Base-by-base conservation (phyloP, 108 stramenopile species). In the Stephanodiscus triporus region DNA sequence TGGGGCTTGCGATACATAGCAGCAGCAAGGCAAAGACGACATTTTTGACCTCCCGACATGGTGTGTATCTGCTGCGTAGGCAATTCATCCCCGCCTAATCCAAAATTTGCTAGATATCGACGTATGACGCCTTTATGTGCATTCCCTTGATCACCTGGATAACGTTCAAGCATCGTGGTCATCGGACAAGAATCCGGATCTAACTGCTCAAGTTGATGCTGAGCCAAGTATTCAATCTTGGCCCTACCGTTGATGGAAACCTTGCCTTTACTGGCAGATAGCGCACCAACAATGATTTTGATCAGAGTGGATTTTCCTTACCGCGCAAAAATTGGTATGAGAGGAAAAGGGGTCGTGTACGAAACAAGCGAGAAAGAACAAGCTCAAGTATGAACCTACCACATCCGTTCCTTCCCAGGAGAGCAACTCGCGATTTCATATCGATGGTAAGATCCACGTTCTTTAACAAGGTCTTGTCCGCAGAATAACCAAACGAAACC, bases 201-300 rank as follows among this genome's bases (percentile, higher is more conserved):
- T 26, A 98, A 84, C 66, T 94, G 92, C 62, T 97, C 97, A 9
- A 94, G 86, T 57, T 96, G 95, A 81, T 98, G 97, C 86, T 98
- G 97, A 3, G 95, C 93, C 63, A 98, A 78, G 61, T 91, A 90
- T 55, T 93, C 97, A 55, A 98, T 89, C 60, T 89, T 88, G 17
- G 94, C 87, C 50, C 92, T 78, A 8, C 81, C 78, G 72, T 96
- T 81, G 16, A 93, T 83, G 50, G 68, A 81, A 19, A 91, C 88
- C 40, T 92, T 76, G 3, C 97, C 97, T 27, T 77, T 69, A 42
- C 77, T 43, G 8, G 96, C 88, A 45, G 75, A 61, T 43, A 98
- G 64, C 48, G 94, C 87, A 57, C 91, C 91, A 26, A 95, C 88
- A 63, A 96, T 89, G 14, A 94, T 76, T 66, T 95, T 96, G 45